Evolutionary conservation across 495 filamentous ascomycete species (phyloP).

Genomic region (Podospora sp.): DNA sequence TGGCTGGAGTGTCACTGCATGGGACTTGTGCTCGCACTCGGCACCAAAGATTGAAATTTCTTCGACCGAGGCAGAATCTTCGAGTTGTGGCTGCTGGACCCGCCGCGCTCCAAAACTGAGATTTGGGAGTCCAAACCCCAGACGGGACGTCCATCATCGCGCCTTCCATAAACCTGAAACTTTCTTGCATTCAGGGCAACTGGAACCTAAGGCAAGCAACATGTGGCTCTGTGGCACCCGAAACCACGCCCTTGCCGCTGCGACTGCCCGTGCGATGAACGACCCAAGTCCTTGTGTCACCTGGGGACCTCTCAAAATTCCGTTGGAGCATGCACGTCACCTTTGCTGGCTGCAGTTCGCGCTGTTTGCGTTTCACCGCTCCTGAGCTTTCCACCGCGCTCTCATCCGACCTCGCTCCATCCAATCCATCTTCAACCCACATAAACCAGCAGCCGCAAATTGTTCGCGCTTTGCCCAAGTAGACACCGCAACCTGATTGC

Average conservation of each 20-base stretch:
- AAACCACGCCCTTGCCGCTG: background rate
- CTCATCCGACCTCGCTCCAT: background rate
- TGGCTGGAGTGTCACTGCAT: background rate
- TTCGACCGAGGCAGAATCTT: background rate
- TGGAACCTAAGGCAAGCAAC: background rate
- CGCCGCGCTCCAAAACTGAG: background rate
- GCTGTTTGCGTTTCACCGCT: background rate
- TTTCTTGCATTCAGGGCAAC: background rate
- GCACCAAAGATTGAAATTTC: background rate
- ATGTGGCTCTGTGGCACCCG: background rate
- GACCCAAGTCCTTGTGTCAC: background rate
- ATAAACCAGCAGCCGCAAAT: background rate
- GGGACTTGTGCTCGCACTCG: background rate
- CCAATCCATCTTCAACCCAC: background rate
- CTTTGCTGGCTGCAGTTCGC: background rate
- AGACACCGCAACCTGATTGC: background rate
- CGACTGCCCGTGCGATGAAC: background rate
- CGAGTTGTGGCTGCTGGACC: background rate
- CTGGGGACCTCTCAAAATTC: background rate
- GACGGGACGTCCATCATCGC: background rate
- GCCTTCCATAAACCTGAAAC: background rate
- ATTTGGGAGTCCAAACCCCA: background rate
- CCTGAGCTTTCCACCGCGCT: background rate
- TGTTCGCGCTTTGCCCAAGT: background rate
- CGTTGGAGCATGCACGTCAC: slow-evolving; percentile 1